phyloP scores from a whole-genome alignment of 148 eudicot genomes.

The Selenicereus undatus region DNA sequence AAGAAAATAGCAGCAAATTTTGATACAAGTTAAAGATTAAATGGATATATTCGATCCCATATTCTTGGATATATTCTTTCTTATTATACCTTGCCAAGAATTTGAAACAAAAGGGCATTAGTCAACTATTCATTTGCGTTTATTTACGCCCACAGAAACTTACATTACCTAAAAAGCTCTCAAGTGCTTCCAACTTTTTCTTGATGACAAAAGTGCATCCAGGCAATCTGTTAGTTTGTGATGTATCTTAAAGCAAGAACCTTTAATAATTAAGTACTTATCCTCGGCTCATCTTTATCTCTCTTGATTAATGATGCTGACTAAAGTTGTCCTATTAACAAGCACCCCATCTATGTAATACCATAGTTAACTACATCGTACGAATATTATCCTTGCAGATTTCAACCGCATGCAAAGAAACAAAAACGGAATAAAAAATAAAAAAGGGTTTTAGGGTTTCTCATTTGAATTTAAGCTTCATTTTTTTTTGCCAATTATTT shows the following conservation, averaged over 20 bases:
- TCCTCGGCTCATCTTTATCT: not conserved
- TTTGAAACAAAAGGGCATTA: too few species aligned
- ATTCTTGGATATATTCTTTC: too few species aligned
- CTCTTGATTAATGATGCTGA: not conserved
- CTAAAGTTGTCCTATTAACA: not conserved
- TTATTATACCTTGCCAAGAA: not conserved
- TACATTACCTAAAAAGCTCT: not conserved
- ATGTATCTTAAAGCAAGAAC: not conserved
- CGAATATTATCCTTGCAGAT: not conserved
- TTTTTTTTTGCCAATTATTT: too few species aligned
- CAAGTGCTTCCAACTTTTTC: not conserved
- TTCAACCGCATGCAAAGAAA: not conserved
- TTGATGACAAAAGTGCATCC: too few species aligned
- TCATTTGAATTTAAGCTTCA: not conserved
- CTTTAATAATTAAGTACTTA: not conserved
- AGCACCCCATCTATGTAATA: not conserved
- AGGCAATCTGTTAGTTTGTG: not conserved
- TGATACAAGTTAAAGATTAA: too few species aligned
- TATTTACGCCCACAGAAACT: not conserved
- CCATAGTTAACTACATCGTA: not conserved
- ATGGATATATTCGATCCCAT: too few species aligned
- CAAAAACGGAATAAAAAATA: too few species aligned
- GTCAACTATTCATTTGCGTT: not conserved
- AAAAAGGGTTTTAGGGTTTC: not conserved
- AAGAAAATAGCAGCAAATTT: too few species aligned